Base-by-base conservation (phyloP, 2,329 filamentous ascomycete species). In the Hypoxylon sp. region DNA sequence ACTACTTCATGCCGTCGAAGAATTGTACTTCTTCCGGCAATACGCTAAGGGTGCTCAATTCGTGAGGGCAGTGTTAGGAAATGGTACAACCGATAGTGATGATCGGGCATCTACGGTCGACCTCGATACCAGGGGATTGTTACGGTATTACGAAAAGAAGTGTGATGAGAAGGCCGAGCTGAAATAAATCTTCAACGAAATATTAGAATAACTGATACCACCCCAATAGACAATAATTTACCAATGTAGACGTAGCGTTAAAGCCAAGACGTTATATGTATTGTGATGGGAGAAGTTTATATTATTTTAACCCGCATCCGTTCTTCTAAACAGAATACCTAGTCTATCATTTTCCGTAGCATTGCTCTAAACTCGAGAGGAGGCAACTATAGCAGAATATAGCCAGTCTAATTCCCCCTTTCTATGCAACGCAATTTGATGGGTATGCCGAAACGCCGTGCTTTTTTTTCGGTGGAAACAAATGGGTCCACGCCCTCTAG, bases 1-100 rank as follows among this genome's bases (percentile, higher is more conserved):
- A n/a, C 71, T 86, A 9, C 64, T 87, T 19, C 85, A 88, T 72
- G 86, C 86, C 0, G 83, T 86, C 6, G 86, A 88, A 73, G 86
- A 89, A 75, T 79, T 88, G 48, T 88, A 88, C 72, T 88, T 86
- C 74, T 84, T 84, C 69, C 76, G 80, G 5, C 77, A 82, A 34
- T 88, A 82, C 63, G 75, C 75, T 0, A 81, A 85, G 59, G 85
- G 82, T 1, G 77, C 80, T n/a, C 71, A 73, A 10, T 81, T 88
- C 48, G 76, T 82, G 5, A 60, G 71, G 2, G 68, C 72, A 3
- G 75, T 83, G 0, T 73, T 86, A 5, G 68, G 71, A 6, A 67
- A 67, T 28, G 45, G 23, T 1, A 19, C n/a, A 11, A 10, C 17
- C 5, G 30, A 72, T 5, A 63, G 32, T 1, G 71, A 67, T 2